Percentiles rank a stretch among this genome's conserved stretches.
phyloP scores from a whole-genome alignment of 2,329 filamentous ascomycete species.

The Penicillium sp. region DNA sequence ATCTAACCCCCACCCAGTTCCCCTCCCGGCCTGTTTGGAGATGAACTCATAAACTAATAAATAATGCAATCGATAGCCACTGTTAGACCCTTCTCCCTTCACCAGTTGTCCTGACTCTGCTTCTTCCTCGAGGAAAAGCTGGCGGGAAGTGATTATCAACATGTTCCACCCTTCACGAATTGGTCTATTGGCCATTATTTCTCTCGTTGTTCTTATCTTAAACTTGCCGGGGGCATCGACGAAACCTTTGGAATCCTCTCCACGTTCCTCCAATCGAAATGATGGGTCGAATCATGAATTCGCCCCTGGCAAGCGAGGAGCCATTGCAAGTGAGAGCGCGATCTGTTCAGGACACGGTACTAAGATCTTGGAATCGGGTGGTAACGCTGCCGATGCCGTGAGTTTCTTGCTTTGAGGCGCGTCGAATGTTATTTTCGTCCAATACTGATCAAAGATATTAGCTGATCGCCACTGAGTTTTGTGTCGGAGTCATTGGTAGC shows the following conservation, averaged over 20 bases:
- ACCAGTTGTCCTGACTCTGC: neutral
- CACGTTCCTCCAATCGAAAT: neutral
- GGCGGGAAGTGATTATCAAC: neutral
- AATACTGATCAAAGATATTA: conserved; percentile 28
- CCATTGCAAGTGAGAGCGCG: conserved; percentile 70
- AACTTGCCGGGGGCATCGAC: conserved; percentile 27
- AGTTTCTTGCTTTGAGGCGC: conserved; percentile 22
- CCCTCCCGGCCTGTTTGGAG: neutral
- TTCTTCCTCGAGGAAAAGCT: conserved; percentile 2
- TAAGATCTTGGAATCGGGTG: conserved; percentile 63
- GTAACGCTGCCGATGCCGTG: conserved; percentile 75
- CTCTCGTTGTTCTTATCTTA: conserved; percentile 25
- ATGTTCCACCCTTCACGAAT: conserved; percentile 25
- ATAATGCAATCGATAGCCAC: conserved; percentile 1
- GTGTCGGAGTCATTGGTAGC: conserved; percentile 70
- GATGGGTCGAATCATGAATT: conserved; percentile 34
- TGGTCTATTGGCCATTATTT: conserved; percentile 21
- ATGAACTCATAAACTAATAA: conserved; percentile 4
- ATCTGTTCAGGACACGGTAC: conserved; percentile 73
- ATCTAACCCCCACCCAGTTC: conserved; percentile 2
- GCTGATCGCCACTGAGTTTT: conserved; percentile 74
- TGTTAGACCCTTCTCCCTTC: conserved; percentile 20
- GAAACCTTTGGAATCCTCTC: conserved; percentile 24
- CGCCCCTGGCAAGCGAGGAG: conserved; percentile 53
- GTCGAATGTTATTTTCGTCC: neutral